These are phyloP conservation scores for Coelastrella sp. DNA, from an alignment of 139 green algal species.

Conservation along the genomic window DNA sequence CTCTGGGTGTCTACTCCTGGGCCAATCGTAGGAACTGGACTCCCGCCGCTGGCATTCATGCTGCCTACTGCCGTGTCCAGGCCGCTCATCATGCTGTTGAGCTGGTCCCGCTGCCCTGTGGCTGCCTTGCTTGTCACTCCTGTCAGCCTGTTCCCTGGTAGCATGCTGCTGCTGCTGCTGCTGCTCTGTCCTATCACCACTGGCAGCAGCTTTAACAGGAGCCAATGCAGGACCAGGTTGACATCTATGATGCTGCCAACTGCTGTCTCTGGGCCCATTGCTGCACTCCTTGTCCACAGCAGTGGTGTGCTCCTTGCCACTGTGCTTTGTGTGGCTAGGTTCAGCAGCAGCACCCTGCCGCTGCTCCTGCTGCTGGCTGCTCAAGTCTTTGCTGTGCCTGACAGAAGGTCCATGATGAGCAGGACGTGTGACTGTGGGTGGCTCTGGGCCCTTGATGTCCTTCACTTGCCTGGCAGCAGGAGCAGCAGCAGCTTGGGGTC, in stretches of 20 bases:
- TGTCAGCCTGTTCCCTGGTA: neutral
- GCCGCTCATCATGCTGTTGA: neutral
- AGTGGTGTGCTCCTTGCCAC: neutral
- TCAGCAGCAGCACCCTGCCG: neutral
- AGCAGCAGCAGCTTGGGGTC: neutral
- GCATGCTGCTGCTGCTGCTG: neutral
- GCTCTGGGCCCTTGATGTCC: neutral
- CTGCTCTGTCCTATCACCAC: neutral
- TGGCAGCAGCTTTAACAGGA: neutral
- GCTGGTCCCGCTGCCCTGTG: neutral
- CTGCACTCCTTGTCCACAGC: neutral
- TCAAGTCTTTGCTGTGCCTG: neutral
- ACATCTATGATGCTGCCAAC: conserved; percentile 10
- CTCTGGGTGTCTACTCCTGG: too few relatives aligned
- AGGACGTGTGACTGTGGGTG: neutral
- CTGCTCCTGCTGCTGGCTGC: neutral
- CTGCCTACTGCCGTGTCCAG: neutral
- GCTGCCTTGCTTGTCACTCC: neutral
- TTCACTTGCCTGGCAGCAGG: neutral
- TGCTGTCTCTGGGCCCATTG: neutral
- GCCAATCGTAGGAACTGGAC: too few relatives aligned
- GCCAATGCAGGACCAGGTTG: neutral
- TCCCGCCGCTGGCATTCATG: too few relatives aligned
- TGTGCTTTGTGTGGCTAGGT: neutral
- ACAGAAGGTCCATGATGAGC: neutral